Conservation (phyloP, 768 basidiomycete species). For the Lactarius trivialis region DNA sequence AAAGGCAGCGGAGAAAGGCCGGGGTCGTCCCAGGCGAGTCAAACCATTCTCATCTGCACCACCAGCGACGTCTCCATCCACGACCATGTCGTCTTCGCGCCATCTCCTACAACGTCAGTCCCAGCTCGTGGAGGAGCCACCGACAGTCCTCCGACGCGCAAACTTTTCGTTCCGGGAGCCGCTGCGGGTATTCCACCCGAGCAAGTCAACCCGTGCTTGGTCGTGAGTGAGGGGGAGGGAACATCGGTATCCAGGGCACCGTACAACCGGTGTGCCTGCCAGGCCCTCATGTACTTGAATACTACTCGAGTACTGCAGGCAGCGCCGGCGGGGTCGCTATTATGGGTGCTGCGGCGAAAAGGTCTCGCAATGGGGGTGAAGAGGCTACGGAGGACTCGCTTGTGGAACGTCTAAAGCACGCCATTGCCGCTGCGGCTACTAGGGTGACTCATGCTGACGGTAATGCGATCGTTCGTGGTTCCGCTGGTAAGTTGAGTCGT, state of each 20-base stretch:
- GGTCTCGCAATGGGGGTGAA: slow-evolving; percentile 21
- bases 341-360: slow-evolving; percentile 22
- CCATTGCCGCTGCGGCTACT: not conserved
- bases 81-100: slow-evolving; percentile 26
- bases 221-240: slow-evolving; percentile 18
- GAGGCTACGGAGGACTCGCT: slow-evolving; percentile 14
- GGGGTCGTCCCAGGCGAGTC: slow-evolving; percentile 35
- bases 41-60: not conserved
- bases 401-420: slow-evolving; percentile 19
- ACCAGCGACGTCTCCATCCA: slow-evolving; percentile 13
- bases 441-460: not conserved
- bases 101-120: slow-evolving; percentile 26
- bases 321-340: slow-evolving; percentile 13
- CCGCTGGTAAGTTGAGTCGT: too few relatives aligned
- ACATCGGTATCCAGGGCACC: slow-evolving; percentile 18
- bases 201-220: slow-evolving; percentile 10
- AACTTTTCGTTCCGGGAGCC: not conserved
- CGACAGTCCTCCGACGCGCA: not conserved
- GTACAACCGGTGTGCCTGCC: slow-evolving; percentile 6
- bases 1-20: slow-evolving; percentile 42
- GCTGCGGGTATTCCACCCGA: too few relatives aligned
- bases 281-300: too few relatives aligned
- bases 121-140: slow-evolving; percentile 14
- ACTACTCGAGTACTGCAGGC: not conserved
- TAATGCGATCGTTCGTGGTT: too few relatives aligned